phyloP scores from a whole-genome alignment of 164 flowering plant genomes.

The Vitis riparia region DNA sequence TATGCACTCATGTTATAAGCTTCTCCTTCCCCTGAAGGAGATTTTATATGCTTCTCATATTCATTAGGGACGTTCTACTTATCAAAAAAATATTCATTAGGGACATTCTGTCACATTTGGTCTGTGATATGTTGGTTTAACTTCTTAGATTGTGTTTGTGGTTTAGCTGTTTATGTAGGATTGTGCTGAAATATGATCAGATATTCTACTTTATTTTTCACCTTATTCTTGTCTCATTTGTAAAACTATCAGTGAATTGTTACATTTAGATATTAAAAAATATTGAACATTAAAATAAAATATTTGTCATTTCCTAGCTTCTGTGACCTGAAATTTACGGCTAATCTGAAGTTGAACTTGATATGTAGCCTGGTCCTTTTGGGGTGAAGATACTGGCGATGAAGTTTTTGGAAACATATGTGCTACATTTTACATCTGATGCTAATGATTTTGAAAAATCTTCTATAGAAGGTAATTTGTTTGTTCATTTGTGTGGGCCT shows the following conservation, averaged over 20 bases:
- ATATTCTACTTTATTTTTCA: background rate
- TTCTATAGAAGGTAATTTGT: constrained; percentile 52
- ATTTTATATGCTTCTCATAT: no score
- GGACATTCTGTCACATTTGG: no score
- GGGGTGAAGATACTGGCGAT: constrained; percentile 74
- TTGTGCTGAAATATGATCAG: background rate
- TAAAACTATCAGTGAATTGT: no score
- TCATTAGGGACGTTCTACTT: no score
- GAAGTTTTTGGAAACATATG: constrained; percentile 80
- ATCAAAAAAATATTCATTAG: no score
- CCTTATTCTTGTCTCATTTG: background rate
- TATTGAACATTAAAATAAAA: background rate
- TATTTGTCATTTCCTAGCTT: background rate
- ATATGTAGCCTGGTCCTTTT: constrained; percentile 66
- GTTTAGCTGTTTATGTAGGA: background rate
- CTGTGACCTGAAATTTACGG: constrained; percentile 3
- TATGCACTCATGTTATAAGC: no score
- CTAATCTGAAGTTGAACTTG: constrained; percentile 11
- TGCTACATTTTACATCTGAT: constrained; percentile 67
- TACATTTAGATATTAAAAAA: background rate
- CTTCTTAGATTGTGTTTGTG: no score
- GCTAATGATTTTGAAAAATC: constrained; percentile 41
- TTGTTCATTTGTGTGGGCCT: background rate
- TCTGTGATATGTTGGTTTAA: no score
- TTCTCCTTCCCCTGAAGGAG: no score